phyloP scores from a whole-genome alignment of 768 basidiomycete genomes.

The Ramaria rubella region DNA sequence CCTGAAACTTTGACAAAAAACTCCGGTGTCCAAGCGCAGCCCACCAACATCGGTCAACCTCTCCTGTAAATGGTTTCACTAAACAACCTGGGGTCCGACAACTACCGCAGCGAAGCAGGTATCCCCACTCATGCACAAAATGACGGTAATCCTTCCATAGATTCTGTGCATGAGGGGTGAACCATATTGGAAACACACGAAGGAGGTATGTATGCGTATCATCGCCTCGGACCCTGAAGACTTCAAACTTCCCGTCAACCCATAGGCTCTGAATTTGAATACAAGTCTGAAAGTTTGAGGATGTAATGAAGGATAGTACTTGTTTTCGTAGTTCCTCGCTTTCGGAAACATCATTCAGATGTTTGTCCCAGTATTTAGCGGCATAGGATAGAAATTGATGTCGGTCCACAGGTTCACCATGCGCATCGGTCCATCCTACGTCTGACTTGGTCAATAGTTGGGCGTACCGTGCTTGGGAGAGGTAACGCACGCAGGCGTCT shows the following conservation, averaged over 20 bases:
- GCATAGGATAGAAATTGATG: conserved; percentile 25
- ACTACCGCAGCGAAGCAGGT: conserved; percentile 17
- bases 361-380: conserved; percentile 30
- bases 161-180: conserved; percentile 11
- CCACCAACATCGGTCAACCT: conserved; percentile 27
- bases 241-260: conserved; percentile 23
- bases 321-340: conserved; percentile 7
- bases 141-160: conserved; percentile 20
- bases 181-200: conserved; percentile 24
- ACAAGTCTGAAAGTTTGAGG: conserved; percentile 26
- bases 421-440: conserved; percentile 21
- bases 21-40: conserved; percentile 20
- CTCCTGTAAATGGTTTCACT: conserved; percentile 16
- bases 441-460: conserved; percentile 14
- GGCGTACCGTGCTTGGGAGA: conserved; percentile 19
- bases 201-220: conserved; percentile 3
- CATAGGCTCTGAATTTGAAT: conserved; percentile 28
- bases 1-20: conserved; percentile 19
- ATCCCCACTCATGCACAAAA: conserved; percentile 24
- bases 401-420: conserved; percentile 16
- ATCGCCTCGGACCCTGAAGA: conserved; percentile 11
- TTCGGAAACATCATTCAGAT: conserved; percentile 19
- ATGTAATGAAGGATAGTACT: conserved; percentile 20
- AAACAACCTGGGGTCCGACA: conserved; percentile 7
- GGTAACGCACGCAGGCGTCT: conserved; percentile 24